Conservation (phyloP, 2,329 filamentous ascomycete species). For the Epicoccum nigrum region DNA sequence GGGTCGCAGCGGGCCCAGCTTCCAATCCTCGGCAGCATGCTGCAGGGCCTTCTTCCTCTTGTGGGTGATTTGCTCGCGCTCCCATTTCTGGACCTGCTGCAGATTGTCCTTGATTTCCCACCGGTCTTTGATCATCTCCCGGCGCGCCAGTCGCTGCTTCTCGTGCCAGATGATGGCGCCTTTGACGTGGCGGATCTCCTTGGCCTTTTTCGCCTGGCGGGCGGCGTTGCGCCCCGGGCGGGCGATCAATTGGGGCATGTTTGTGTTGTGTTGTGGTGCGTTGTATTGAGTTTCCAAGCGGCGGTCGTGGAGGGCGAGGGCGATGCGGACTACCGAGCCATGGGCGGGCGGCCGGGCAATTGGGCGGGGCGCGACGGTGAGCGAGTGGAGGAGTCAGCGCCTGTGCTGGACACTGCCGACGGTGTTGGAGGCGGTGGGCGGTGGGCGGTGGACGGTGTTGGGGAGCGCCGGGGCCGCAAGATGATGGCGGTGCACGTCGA, state of each 20-base stretch:
- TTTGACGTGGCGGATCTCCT: constrained; percentile 53
- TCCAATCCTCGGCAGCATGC: constrained; percentile 75
- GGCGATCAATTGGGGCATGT: constrained; percentile 37
- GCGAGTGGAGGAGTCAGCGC: neutral
- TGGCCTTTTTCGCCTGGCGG: constrained; percentile 39
- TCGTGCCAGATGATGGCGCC: constrained; percentile 41
- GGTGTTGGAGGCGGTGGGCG: neutral
- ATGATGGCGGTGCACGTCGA: neutral
- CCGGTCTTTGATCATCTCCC: constrained; percentile 32
- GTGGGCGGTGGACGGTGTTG: neutral
- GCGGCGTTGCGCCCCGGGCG: constrained; percentile 32
- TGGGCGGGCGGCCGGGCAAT: constrained; percentile 13
- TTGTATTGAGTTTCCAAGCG: too few species aligned
- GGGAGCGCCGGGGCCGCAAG: neutral
- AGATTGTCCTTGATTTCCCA: constrained; percentile 40
- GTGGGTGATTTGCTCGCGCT: constrained; percentile 30
- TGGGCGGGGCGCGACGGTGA: neutral
- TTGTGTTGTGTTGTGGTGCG: constrained; percentile 61
- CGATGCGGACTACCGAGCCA: constrained; percentile 38
- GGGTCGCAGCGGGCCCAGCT: constrained; percentile 77
- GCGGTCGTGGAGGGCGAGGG: constrained; percentile 12
- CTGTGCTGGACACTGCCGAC: neutral
- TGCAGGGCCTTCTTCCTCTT: constrained; percentile 57
- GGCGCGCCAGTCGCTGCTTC: constrained; percentile 31
- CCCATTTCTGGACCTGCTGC: constrained; percentile 23